These are phyloP conservation scores for Zhuliangozyma blackwelliae DNA, from an alignment of 1,139 yeast species.

Conservation along the genomic window DNA sequence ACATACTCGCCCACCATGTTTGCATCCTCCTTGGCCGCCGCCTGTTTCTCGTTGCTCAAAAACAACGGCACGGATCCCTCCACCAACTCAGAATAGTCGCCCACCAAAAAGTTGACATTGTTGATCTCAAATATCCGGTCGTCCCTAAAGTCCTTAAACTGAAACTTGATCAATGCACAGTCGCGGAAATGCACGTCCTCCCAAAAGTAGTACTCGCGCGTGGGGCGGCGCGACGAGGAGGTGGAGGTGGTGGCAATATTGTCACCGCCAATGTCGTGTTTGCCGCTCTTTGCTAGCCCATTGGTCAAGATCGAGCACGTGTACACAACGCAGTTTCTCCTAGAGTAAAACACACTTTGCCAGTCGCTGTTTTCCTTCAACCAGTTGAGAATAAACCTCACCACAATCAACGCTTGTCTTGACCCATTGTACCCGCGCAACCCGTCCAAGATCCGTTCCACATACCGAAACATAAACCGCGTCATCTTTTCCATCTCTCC, in stretches of 20 bases:
- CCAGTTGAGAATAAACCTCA: slow-evolving; percentile 55
- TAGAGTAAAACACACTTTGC: slow-evolving; percentile 11
- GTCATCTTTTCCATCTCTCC: slow-evolving; percentile 14
- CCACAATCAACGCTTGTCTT: slow-evolving; percentile 16
- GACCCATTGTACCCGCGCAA: slow-evolving; percentile 16
- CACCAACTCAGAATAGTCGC: slow-evolving; percentile 23
- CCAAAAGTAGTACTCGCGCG: slow-evolving; percentile 50
- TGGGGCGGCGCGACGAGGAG: slow-evolving; percentile 16
- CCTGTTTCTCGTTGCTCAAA: slow-evolving; percentile 16
- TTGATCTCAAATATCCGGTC: slow-evolving; percentile 31
- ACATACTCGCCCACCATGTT: slow-evolving; percentile 5
- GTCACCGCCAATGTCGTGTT: not conserved
- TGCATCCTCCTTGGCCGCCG: slow-evolving; percentile 1
- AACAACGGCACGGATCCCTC: slow-evolving; percentile 22
- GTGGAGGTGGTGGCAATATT: too few species aligned
- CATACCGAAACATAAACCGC: slow-evolving; percentile 24
- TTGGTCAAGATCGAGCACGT: slow-evolving; percentile 3
- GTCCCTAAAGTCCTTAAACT: slow-evolving; percentile 60
- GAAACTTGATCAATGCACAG: slow-evolving; percentile 49
- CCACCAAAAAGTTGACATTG: slow-evolving; percentile 29
- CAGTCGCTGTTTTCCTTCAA: slow-evolving; percentile 37
- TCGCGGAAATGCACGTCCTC: slow-evolving; percentile 66
- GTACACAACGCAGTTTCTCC: slow-evolving; percentile 3
- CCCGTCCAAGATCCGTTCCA: slow-evolving; percentile 27
- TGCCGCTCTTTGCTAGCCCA: slow-evolving; percentile 1